Base-by-base conservation (phyloP, 2,329 filamentous ascomycete species). In the Aspergillus sp. region DNA sequence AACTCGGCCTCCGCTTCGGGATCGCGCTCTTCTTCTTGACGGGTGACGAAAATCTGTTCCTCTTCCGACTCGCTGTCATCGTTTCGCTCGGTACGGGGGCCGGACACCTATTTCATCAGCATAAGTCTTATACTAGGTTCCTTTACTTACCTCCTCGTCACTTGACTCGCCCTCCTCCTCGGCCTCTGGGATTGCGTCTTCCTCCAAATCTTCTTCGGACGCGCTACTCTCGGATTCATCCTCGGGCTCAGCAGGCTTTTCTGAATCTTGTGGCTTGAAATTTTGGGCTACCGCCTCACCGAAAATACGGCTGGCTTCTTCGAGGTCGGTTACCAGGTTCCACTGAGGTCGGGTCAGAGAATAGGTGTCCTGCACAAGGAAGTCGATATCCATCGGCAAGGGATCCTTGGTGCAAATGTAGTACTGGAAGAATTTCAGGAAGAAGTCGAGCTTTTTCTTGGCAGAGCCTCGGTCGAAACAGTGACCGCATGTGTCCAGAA, bases 371-470 rank as follows among this genome's bases (percentile, higher is more conserved):
- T 97, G 93, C 7, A 99, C 87, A 50, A 97, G 89, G 74, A 99
- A 99, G 61, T 99, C 95, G 51, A 98, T 91, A 67, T 99, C 95
- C 92, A 99, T 96, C 0, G 96, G 95, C 45, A 97, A 79, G 0
- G 91, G 84, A 22, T 94, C 88, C 78, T 99, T 99, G 22, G 91
- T 93, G 71, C 91, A 89, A 68, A 98, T 90, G 77, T 99, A 99
- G 77, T 97, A 98, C 85, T 91, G 93, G 71, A 99, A 92, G 78
- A 98, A 98, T 0, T 91, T 94, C 63, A 99, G 82, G 78, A 98
- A 99, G 76, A 97, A 98, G 72, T 99, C 95, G 9, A 99, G 85
- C 79, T 98, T 99, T 83, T 98, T 98, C 76, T 93, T 96, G 1
- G 93, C 91, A 48, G 90, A 88, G 7, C 96, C 95, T 70, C 94